phyloP scores from a whole-genome alignment of 352 stramenopile species.

The Phytophthora megakarya region DNA sequence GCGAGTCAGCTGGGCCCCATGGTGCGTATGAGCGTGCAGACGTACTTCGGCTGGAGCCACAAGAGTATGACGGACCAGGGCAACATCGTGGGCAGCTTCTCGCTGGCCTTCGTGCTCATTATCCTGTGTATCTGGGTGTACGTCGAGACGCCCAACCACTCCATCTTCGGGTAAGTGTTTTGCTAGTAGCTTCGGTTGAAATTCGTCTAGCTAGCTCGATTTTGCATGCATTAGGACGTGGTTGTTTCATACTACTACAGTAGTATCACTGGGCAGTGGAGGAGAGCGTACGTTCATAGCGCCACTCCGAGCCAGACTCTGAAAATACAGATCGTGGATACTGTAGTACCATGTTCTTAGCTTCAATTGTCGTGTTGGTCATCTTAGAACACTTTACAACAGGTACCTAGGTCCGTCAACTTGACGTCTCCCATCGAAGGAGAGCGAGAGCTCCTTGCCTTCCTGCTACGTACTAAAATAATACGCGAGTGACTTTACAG shows the following conservation, averaged over 20 bases:
- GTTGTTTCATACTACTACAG: slow-evolving; percentile 42
- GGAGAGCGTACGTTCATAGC: slow-evolving; percentile 13
- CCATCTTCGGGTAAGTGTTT: slow-evolving; percentile 40
- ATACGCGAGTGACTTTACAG: too few relatives aligned
- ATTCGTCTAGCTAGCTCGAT: slow-evolving; percentile 31
- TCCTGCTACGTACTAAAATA: too few relatives aligned
- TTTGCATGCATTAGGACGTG: slow-evolving; percentile 41
- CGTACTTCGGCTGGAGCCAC: slow-evolving; percentile 81
- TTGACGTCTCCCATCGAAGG: too few relatives aligned
- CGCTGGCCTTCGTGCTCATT: slow-evolving; percentile 66
- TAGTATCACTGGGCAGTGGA: slow-evolving; percentile 20
- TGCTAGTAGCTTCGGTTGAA: slow-evolving; percentile 27
- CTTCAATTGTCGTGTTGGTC: background rate
- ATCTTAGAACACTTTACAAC: too few relatives aligned
- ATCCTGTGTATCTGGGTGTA: slow-evolving; percentile 81
- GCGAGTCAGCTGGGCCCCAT: slow-evolving; percentile 65
- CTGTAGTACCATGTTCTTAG: slow-evolving; percentile 12
- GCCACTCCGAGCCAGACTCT: slow-evolving; percentile 24
- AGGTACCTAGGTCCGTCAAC: too few relatives aligned
- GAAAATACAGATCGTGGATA: slow-evolving; percentile 35
- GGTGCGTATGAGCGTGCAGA: slow-evolving; percentile 76
- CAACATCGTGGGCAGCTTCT: slow-evolving; percentile 77
- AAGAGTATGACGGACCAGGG: slow-evolving; percentile 78
- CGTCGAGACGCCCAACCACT: slow-evolving; percentile 68
- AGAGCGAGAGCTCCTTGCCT: too few relatives aligned